Percentiles rank a stretch among this genome's conserved stretches.
Evolutionary conservation across 2,329 filamentous ascomycete genomes (phyloP).

Genomic region (Neopestalotiopsis rosae): DNA sequence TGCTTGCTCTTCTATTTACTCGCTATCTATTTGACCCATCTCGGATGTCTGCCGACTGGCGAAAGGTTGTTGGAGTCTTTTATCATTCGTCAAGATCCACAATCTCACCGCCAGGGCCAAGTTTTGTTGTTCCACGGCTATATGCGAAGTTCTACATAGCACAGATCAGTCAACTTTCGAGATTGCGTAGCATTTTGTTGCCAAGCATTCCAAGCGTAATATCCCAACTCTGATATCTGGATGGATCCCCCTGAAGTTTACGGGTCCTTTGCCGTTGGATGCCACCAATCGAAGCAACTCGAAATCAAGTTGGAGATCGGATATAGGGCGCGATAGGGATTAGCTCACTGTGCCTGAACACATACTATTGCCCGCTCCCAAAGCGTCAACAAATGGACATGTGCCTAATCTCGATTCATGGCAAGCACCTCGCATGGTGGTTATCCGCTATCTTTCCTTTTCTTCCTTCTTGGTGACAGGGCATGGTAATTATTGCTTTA

Average conservation of each 20-base stretch:
- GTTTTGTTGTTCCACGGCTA: too few relatives aligned
- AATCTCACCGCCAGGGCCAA: too few relatives aligned
- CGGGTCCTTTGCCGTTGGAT: background rate
- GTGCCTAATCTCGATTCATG: background rate
- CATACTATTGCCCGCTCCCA: background rate
- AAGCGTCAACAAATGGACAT: background rate
- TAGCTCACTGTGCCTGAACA: background rate
- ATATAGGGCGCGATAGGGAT: background rate
- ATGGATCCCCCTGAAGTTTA: background rate
- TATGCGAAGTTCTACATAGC: too few relatives aligned
- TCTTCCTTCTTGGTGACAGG: background rate
- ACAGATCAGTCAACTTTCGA: too few relatives aligned
- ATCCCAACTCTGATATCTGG: background rate
- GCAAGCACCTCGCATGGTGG: background rate
- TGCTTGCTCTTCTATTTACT: too few relatives aligned
- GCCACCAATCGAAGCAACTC: background rate
- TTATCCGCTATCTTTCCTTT: background rate
- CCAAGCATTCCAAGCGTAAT: background rate
- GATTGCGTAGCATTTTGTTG: background rate
- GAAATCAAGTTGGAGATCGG: background rate
- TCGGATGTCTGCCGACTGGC: too few relatives aligned
- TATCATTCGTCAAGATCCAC: too few relatives aligned
- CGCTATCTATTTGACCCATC: too few relatives aligned
- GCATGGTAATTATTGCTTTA: background rate
- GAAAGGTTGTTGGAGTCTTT: too few relatives aligned